Percentiles rank a stretch among this genome's conserved stretches.
phyloP scores from a whole-genome alignment of 176 grass and related monocot genomes.

The Eleusine coracana region DNA sequence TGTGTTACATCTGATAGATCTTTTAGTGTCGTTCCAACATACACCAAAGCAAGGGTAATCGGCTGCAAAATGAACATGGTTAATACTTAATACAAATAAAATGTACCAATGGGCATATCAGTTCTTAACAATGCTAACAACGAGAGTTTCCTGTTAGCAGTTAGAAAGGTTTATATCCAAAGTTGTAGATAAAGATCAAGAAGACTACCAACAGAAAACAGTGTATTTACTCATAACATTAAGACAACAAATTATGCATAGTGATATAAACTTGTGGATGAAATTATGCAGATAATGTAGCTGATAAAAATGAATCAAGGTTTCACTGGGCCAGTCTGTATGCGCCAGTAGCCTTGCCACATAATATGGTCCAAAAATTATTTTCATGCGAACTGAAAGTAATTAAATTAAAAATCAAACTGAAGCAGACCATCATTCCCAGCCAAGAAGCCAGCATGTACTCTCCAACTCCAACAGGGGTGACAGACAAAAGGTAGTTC shows the following conservation, averaged over 20 bases:
- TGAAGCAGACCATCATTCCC: constrained; percentile 93
- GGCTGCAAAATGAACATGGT: constrained; percentile 60
- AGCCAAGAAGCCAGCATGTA: constrained; percentile 99
- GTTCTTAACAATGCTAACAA: not conserved
- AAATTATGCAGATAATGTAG: constrained; percentile 16
- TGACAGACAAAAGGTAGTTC: constrained; percentile 98
- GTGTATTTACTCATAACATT: too few species aligned
- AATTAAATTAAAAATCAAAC: constrained; percentile 17
- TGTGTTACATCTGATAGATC: constrained; percentile 99
- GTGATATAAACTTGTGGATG: not conserved
- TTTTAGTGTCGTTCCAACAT: constrained; percentile 96
- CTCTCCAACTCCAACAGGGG: constrained; percentile 94
- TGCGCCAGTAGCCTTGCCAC: not conserved
- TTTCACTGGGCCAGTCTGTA: not conserved
- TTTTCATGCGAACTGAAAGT: not conserved
- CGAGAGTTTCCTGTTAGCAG: too few species aligned
- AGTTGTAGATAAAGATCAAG: too few species aligned
- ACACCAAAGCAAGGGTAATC: constrained; percentile 91
- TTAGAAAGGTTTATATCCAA: too few species aligned
- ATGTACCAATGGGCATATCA: not conserved
- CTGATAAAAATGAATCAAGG: not conserved
- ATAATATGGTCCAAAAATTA: not conserved
- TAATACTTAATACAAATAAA: constrained; percentile 42
- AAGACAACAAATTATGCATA: too few species aligned
- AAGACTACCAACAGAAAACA: too few species aligned